Evolutionary conservation across 768 basidiomycete species (phyloP).

Genomic region (Lentinula aciculospora): DNA sequence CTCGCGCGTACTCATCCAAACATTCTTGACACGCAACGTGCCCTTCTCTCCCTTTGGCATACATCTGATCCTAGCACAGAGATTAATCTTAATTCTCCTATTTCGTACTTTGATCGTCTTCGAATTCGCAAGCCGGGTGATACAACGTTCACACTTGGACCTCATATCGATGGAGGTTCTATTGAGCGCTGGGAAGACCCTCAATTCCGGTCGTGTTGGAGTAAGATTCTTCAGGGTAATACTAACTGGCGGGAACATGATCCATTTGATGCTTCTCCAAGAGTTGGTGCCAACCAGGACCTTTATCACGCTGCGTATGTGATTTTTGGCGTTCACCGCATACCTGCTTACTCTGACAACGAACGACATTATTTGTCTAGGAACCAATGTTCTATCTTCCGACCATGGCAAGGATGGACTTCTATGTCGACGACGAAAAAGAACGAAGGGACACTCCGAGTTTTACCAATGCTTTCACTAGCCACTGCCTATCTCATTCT

Average conservation of each 20-base stretch:
- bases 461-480: conserved; percentile 52
- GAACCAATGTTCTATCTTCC: conserved; percentile 48
- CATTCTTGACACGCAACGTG: conserved; percentile 50
- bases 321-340: neutral
- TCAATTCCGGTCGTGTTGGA: conserved; percentile 32
- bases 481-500: conserved; percentile 57
- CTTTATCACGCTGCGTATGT: conserved; percentile 56
- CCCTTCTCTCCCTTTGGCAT: conserved; percentile 57
- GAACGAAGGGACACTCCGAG: conserved; percentile 55
- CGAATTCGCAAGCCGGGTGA: conserved; percentile 73
- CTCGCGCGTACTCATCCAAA: conserved; percentile 63
- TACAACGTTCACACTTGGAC: conserved; percentile 57
- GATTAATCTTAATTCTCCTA: conserved; percentile 47
- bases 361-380: conserved; percentile 23
- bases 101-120: conserved; percentile 76
- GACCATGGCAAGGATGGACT: conserved; percentile 58
- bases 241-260: conserved; percentile 40
- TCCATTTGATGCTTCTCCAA: conserved; percentile 41
- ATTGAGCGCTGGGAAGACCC: conserved; percentile 55
- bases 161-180: conserved; percentile 50
- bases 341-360: neutral
- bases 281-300: conserved; percentile 50
- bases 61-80: conserved; percentile 33
- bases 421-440: conserved; percentile 48
- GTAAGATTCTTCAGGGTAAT: conserved; percentile 31